phyloP scores from a whole-genome alignment of 2,329 filamentous ascomycete species.

The Cryphonectria nitschkei region DNA sequence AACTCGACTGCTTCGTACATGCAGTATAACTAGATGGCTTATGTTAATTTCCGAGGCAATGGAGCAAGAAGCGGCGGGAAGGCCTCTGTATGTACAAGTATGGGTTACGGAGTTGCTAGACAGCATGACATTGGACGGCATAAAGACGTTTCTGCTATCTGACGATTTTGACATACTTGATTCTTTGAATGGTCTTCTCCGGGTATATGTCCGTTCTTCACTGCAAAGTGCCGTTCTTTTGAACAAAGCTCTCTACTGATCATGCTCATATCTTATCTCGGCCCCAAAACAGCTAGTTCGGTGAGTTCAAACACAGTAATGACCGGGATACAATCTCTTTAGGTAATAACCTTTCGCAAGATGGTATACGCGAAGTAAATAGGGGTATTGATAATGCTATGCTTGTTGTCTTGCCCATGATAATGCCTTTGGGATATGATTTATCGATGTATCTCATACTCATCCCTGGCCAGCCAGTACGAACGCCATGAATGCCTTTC shows the following conservation, averaged over 20 bases:
- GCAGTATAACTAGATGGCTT: constrained; percentile 84
- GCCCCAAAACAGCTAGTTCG: no score
- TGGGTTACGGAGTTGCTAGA: constrained; percentile 25
- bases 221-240: background rate
- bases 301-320: no score
- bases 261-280: background rate
- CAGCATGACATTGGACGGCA: constrained; percentile 29
- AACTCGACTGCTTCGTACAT: constrained; percentile 98
- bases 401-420: background rate
- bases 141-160: constrained; percentile 13
- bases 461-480: background rate
- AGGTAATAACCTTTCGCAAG: background rate
- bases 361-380: background rate
- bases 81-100: constrained; percentile 33
- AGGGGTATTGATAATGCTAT: background rate
- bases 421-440: background rate
- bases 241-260: no score
- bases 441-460: background rate
- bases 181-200: background rate
- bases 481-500: background rate
- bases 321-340: background rate
- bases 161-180: background rate
- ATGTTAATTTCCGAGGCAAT: constrained; percentile 19
- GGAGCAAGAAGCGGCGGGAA: background rate
- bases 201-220: background rate